Conservation (phyloP, 805 yeast genomes). For the Torulaspora gathmanii region DNA sequence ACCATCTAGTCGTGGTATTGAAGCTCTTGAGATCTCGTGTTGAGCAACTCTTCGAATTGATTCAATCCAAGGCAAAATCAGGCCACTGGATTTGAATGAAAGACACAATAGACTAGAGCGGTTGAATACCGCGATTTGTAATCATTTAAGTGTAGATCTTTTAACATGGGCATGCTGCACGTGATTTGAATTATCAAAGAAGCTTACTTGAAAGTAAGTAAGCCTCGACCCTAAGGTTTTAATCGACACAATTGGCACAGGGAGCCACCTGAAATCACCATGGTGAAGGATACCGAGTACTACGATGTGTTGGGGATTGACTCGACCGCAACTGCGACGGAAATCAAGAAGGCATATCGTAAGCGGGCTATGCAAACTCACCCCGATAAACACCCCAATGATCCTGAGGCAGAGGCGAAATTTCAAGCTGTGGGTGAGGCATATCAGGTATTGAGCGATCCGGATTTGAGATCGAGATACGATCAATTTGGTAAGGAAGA, state of each 20-base stretch:
- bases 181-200: not conserved
- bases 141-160: not conserved
- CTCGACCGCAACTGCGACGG: slow-evolving; percentile 66
- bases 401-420: slow-evolving; percentile 79
- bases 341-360: slow-evolving; percentile 91
- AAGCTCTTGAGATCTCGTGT: slow-evolving; percentile 1
- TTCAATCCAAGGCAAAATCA: not conserved
- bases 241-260: not conserved
- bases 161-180: not conserved
- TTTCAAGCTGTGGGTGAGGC: slow-evolving; percentile 74
- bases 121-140: not conserved
- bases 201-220: not conserved
- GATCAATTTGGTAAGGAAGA: slow-evolving; percentile 81
- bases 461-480: slow-evolving; percentile 61
- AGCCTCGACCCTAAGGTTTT: not conserved
- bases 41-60: not conserved
- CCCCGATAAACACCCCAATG: slow-evolving; percentile 96
- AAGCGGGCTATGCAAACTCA: slow-evolving; percentile 84
- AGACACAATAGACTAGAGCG: not conserved
- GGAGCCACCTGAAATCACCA: slow-evolving; percentile 22
- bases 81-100: not conserved
- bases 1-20: slow-evolving; percentile 2
- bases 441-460: slow-evolving; percentile 75
- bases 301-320: slow-evolving; percentile 73
- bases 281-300: slow-evolving; percentile 84